Evolutionary conservation across 2,329 filamentous ascomycete species (phyloP).

Genomic region (Sclerotiophoma versabilis): DNA sequence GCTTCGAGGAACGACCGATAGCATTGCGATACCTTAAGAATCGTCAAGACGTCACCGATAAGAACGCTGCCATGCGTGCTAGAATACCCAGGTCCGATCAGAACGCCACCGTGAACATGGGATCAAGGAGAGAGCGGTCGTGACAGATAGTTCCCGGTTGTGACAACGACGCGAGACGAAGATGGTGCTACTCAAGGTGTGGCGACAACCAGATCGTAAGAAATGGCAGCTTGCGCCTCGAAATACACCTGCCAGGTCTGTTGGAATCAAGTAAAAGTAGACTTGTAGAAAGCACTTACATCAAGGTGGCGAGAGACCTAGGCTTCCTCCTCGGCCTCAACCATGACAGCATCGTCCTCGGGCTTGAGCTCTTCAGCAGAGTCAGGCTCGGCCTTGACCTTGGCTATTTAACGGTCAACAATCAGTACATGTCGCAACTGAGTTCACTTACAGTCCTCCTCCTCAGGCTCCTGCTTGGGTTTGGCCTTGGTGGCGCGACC

Average conservation of each 20-base stretch:
- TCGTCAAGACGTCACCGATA: too few species aligned
- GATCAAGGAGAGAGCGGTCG: too few species aligned
- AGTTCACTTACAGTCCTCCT: slow-evolving; percentile 24
- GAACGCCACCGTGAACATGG: too few species aligned
- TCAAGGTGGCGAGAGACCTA: slow-evolving; percentile 11
- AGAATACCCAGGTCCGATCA: too few species aligned
- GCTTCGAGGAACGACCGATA: too few species aligned
- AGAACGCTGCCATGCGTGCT: too few species aligned
- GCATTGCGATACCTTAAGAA: too few species aligned
- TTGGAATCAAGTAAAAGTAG: not conserved
- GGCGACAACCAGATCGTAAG: not conserved
- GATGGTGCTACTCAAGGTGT: not conserved
- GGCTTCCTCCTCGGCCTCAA: slow-evolving; percentile 21
- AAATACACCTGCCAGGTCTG: not conserved
- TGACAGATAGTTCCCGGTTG: too few species aligned
- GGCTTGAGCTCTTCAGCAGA: slow-evolving; percentile 4
- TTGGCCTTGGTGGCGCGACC: slow-evolving; percentile 29
- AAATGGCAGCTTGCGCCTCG: not conserved
- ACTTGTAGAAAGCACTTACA: not conserved
- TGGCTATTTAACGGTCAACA: slow-evolving; percentile 2
- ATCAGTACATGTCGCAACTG: not conserved
- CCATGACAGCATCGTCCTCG: not conserved
- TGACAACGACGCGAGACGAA: too few species aligned
- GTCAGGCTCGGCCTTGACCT: slow-evolving; percentile 18
- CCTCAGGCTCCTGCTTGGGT: slow-evolving; percentile 30